These are phyloP conservation scores for Wickerhamomyces sp. DNA, from an alignment of 1,139 yeast genomes.

Conservation along the genomic window DNA sequence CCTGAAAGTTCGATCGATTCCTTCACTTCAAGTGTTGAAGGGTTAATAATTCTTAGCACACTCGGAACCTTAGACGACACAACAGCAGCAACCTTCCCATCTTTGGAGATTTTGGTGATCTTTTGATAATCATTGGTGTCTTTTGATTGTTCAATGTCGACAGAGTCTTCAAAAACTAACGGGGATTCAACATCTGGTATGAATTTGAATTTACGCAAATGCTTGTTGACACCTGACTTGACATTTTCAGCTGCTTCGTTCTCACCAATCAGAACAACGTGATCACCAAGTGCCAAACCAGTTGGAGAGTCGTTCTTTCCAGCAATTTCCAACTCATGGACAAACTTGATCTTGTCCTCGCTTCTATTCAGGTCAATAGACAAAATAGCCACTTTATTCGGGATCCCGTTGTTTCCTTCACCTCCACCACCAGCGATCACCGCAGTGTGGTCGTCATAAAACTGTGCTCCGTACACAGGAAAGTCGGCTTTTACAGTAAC, in stretches of 20 bases:
- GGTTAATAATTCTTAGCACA: conserved; percentile 53
- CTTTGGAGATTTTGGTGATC: conserved; percentile 46
- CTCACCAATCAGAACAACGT: conserved; percentile 63
- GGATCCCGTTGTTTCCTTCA: conserved; percentile 84
- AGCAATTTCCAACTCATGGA: conserved; percentile 58
- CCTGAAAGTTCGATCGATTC: conserved; percentile 39
- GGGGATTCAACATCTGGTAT: conserved; percentile 44
- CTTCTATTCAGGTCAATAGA: conserved; percentile 46
- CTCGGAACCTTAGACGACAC: conserved; percentile 61
- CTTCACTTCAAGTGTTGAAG: conserved; percentile 46
- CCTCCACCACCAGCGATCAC: conserved; percentile 94
- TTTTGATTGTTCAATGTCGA: conserved; percentile 32
- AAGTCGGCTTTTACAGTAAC: conserved; percentile 49
- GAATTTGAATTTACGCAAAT: conserved; percentile 61
- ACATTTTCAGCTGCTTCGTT: conserved; percentile 60
- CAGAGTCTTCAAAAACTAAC: conserved; percentile 55
- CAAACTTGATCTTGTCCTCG: conserved; percentile 48
- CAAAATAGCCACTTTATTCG: conserved; percentile 75
- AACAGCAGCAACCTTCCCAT: conserved; percentile 54
- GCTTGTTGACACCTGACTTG: conserved; percentile 59
- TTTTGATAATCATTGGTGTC: conserved; percentile 57
- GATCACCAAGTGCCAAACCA: conserved; percentile 52
- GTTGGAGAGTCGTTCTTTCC: conserved; percentile 72
- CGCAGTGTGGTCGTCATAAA: conserved; percentile 56
- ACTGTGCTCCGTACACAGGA: conserved; percentile 79